Base-by-base conservation (phyloP, 2,329 filamentous ascomycete species). In the Scytalidium sp. region DNA sequence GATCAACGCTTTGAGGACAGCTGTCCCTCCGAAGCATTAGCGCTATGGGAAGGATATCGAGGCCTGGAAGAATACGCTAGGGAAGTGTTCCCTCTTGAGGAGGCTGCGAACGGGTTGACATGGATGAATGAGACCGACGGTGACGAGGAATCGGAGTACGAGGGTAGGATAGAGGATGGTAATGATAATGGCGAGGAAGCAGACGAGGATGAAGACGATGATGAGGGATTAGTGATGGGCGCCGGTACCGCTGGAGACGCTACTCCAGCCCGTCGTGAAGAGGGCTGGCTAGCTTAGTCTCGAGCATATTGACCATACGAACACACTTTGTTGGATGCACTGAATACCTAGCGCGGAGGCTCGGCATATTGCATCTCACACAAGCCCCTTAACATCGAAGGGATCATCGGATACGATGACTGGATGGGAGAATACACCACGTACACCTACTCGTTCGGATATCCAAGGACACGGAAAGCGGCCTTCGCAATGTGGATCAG, bases 41-140 rank as follows among this genome's bases (percentile, higher is more conserved):
- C 87, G 59, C 73, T 99, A 20, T 97, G 94, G 94, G 90, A 96
- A 65, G 94, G 91, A 3, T 90, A 90, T 58, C 80, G 94, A 48
- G 88, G 90, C 23, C 80, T 97, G 59, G 91, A 97, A 65, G 94
- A 97, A 69, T 99, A 97, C 67, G 93, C 93, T 1, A 80, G 88
- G 44, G 94, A 97, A 67, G 91, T 95, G 22, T 97, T 97, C 62
- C 90, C 90, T 0, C 79, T 97, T 11, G 94, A 99, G 68, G 94
- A 99, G 71, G 87, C 92, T 60, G 90, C 91, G 25, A 97, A 97
- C 66, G 93, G 93, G 4, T 73, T 94, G 63, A 90, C 87, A 15
- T 99, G 94, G 94, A 97, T 97, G 93, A 65, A 79, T 41, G 76
- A 80, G 3, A 77, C 78, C 10, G 76, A 52, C 9, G 64, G 59